These are phyloP conservation scores for Podospora fimiseda DNA, from an alignment of 495 filamentous ascomycete genomes.

Conservation along the genomic window DNA sequence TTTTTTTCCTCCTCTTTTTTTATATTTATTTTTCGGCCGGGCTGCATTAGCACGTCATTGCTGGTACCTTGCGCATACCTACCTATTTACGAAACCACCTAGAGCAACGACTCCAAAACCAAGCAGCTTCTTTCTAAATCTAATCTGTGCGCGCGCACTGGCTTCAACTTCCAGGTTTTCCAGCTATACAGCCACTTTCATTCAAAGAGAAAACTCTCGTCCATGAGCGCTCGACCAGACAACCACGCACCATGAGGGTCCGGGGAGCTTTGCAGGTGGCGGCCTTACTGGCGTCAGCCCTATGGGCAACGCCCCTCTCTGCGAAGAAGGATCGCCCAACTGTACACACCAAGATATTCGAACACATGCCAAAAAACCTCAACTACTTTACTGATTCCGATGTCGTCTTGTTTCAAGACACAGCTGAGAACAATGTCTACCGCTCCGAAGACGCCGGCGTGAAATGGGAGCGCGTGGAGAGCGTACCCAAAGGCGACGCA, in stretches of 20 bases:
- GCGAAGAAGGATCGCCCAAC: conserved; percentile 46
- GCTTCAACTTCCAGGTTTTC: no score
- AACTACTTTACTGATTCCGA: conserved; percentile 86
- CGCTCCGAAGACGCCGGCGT: conserved; percentile 73
- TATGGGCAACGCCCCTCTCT: conserved; percentile 34
- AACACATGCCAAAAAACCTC: conserved; percentile 54
- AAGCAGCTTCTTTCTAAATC: no score
- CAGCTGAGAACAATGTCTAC: conserved; percentile 48
- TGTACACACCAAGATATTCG: conserved; percentile 49
- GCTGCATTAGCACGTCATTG: background rate
- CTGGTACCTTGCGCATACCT: no score
- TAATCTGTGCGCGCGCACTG: no score
- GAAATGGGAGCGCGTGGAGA: conserved; percentile 60
- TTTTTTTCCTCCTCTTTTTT: background rate
- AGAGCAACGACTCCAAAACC: no score
- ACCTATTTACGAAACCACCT: background rate
- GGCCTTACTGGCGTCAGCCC: conserved; percentile 35
- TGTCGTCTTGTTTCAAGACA: conserved; percentile 61
- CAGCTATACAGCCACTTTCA: background rate
- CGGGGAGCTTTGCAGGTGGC: conserved; percentile 38
- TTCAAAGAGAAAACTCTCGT: no score
- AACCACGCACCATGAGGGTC: conserved; percentile 37
- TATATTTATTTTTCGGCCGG: background rate
- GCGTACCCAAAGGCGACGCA: conserved; percentile 55
- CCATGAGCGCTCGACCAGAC: conserved; percentile 19